Conservation (phyloP, 176 grass and related monocot species). For the Secale cereale region DNA sequence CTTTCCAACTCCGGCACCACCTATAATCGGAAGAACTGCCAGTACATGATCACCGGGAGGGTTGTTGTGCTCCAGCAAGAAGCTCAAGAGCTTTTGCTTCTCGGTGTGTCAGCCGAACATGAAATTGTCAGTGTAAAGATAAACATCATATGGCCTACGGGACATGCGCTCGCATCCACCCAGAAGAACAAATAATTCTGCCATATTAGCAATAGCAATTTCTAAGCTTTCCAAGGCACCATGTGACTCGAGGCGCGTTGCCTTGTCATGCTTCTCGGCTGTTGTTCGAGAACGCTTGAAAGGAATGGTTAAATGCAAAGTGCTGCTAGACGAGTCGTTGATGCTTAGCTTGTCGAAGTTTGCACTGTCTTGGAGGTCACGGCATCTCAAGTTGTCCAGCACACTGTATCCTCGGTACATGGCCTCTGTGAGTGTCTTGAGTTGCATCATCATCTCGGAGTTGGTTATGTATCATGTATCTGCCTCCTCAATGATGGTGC, state of each 20-base stretch:
- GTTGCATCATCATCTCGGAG: neutral
- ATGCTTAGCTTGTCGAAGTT: neutral
- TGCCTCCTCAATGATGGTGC: neutral
- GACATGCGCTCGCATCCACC: no score
- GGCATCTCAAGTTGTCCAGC: no score
- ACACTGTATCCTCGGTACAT: no score
- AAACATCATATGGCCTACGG: no score
- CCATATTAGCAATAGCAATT: no score
- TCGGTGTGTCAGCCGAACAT: no score
- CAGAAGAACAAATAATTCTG: no score
- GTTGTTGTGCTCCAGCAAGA: neutral
- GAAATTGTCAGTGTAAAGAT: no score
- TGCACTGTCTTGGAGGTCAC: neutral
- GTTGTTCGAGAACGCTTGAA: neutral
- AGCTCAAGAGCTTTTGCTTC: neutral
- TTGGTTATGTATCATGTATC: neutral
- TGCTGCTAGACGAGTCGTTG: neutral
- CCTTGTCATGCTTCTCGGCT: neutral
- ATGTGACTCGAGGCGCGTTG: neutral
- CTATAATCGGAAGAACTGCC: neutral
- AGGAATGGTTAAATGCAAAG: neutral
- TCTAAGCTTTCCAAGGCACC: no score
- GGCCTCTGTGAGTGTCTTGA: no score
- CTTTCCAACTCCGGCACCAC: neutral
- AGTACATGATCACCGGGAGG: neutral